A percentile compares a stretch with the other conserved stretches of the same genome.
These are phyloP conservation scores for Aureobasidium sp. DNA, from an alignment of 2,329 filamentous ascomycete species.

Conservation along the genomic window DNA sequence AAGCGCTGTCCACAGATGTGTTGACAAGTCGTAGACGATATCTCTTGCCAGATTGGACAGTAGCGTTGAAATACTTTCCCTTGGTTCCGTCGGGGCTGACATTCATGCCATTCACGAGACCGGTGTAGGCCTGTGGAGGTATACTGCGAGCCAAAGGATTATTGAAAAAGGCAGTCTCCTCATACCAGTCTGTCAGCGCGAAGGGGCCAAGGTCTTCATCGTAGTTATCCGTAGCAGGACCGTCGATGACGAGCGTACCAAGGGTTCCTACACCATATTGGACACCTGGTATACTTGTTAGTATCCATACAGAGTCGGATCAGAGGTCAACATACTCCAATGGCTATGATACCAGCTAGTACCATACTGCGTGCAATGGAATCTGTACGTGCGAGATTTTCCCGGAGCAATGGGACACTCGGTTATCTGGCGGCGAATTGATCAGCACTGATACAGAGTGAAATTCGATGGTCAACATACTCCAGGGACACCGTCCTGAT, in stretches of 20 bases:
- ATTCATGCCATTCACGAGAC: slow-evolving; percentile 29
- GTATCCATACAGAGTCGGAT: slow-evolving; percentile 19
- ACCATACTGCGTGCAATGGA: slow-evolving; percentile 21
- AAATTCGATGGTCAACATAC: background rate
- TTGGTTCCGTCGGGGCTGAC: slow-evolving; percentile 18
- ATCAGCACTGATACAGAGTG: background rate
- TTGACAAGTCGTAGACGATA: slow-evolving; percentile 40
- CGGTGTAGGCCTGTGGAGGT: slow-evolving; percentile 28
- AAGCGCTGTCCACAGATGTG: slow-evolving; percentile 29
- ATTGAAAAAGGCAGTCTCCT: slow-evolving; percentile 6
- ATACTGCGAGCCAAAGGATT: slow-evolving; percentile 8
- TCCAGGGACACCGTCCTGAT: slow-evolving; percentile 49
- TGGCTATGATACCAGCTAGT: slow-evolving; percentile 31
- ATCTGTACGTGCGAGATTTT: slow-evolving; percentile 34
- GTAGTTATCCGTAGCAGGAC: slow-evolving; percentile 31
- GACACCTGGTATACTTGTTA: slow-evolving; percentile 1
- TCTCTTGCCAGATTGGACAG: slow-evolving; percentile 32
- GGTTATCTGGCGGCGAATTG: slow-evolving; percentile 22
- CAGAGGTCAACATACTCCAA: slow-evolving; percentile 16
- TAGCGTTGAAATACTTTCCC: slow-evolving; percentile 20
- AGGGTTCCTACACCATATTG: slow-evolving; percentile 28
- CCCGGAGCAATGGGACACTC: slow-evolving; percentile 57
- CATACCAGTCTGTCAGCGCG: slow-evolving; percentile 13
- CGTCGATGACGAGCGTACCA: slow-evolving; percentile 33
- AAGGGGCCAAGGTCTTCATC: slow-evolving; percentile 30